Base-by-base conservation (phyloP, 1,284 basidiomycete genomes). In the Thelephora terrestris region DNA sequence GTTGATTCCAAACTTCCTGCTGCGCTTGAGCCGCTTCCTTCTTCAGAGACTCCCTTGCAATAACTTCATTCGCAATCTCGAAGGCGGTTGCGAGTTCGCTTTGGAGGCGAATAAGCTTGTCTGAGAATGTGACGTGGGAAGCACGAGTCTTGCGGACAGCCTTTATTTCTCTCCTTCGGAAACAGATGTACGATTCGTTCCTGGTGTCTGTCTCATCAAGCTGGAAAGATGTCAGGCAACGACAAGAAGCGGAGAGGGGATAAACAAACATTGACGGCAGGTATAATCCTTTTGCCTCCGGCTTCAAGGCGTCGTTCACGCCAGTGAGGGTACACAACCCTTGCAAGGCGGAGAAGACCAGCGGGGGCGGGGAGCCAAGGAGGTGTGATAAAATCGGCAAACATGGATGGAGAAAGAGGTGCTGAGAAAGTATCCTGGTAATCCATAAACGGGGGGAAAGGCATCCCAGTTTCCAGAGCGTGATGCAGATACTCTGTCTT, bases 111-210 rank as follows among this genome's bases (percentile, higher is more conserved):
- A 82, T 65, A 55, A 97, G 78, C 57, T 91, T 89, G 58, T 96
- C 93, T 10, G 92, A 86, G 20, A 86, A 91, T 2, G 87, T 85
- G 16, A 83, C 82, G 60, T 96, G 92, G 1, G 87, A 87, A 7
- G 91, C 85, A 21, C 94, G 83, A 1, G 95, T 99, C 71, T 99
- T 98, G 51, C 95, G 84, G 21, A 92, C 80, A 12, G 89, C 84
- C 63, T 98, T 98, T 64, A 90, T 88, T 61, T 99, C 95, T 51
- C 94, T 84, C 48, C 95, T 79, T 37, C 96, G 84, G 77, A 99
- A 99, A 68, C 96, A 99, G 46, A 98, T 91, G 56, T 98, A 99
- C 0, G 96, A 96, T 61, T 98, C 93, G 52, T 91, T 93, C 52
- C 70, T 68, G 47, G 86, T 82, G 65, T 97, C 95, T 34, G 86